Percentiles rank a stretch among this genome's conserved stretches.
These are phyloP conservation scores for Epichloe elymi DNA, from an alignment of 2,329 filamentous ascomycete genomes.

Conservation along the genomic window DNA sequence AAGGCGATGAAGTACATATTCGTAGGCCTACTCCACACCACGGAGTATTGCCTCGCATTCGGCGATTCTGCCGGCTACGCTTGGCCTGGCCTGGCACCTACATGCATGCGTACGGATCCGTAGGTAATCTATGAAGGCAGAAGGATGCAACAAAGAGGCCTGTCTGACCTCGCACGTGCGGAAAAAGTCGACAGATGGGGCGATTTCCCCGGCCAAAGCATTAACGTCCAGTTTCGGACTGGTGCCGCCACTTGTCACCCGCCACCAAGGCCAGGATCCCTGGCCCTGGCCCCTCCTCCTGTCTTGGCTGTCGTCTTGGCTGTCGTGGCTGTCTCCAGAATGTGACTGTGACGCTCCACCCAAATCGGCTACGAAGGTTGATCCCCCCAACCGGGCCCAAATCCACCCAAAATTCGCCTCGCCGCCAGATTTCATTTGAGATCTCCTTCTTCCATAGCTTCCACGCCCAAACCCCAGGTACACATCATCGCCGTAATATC, in stretches of 20 bases:
- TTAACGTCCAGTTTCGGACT: background rate
- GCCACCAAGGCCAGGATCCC: background rate
- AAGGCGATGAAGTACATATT: background rate
- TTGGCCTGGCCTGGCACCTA: background rate
- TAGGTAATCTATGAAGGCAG: background rate
- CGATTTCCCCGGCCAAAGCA: background rate
- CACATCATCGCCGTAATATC: background rate
- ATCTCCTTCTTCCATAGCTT: background rate
- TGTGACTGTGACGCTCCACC: constrained; percentile 1
- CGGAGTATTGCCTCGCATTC: background rate
- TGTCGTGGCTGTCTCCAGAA: background rate
- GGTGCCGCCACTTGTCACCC: constrained; percentile 2
- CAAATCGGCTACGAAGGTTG: constrained; percentile 3
- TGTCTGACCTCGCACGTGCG: background rate
- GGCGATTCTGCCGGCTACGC: background rate
- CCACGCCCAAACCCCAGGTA: background rate
- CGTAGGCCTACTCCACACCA: background rate
- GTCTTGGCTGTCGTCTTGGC: background rate
- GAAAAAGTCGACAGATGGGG: background rate
- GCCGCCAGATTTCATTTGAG: background rate
- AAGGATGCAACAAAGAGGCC: no score
- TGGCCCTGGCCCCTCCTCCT: background rate
- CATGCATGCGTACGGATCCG: no score
- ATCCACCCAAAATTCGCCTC: background rate
- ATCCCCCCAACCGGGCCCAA: background rate